Evolutionary conservation across 2,329 filamentous ascomycete species (phyloP), one percentile per base, ranked within the genome.

Genomic region (Colletotrichum somersetense): DNA sequence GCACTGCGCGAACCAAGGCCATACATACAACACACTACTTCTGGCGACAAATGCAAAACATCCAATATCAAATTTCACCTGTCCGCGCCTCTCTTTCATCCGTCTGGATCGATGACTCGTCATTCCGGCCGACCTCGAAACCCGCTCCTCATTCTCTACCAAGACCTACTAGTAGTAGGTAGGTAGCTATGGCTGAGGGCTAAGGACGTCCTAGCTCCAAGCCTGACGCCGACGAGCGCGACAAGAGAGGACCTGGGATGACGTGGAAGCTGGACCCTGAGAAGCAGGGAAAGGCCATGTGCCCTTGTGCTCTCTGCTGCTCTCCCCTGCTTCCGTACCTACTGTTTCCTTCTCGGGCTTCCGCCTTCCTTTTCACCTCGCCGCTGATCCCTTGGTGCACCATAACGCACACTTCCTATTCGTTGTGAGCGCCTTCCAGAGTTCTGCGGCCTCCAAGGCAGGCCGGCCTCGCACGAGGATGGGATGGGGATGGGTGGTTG

Each of bases 401-500:
- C 53, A 53, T 33, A 53, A 59, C 57, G 35, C 58, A 12, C 48
- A n/a, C 12, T 16, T 42, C 18, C 16, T 42, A 14, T 50, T 42
- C n/a, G 18, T 5, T 7, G 52, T 48, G 44, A 42, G 55, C 58
- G 23, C 52, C 58, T 68, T 59, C 65, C 55, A 40, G 59, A 64
- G 53, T 46, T 48, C 33, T 70, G 66, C 66, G 48, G 42, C 69
- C 59, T 58, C 59, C 35, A 56, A 30, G 64, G 62, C 26, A 38
- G 14, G 33, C 67, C 55, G 35, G 48, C 35, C 58, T 62, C 44
- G 52, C 48, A 33, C 68, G 38, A 67, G 42, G 52, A 30, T 64
- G 66, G 59, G 55, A 61, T 72, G 70, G 53, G 40, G 55, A 61
- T 30, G 30, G 55, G 66, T 72, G 70, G 53, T 33, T 72, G 59